These are phyloP conservation scores for Malus hybrid DNA, from an alignment of 331 rosid genomes.

Conservation along the genomic window DNA sequence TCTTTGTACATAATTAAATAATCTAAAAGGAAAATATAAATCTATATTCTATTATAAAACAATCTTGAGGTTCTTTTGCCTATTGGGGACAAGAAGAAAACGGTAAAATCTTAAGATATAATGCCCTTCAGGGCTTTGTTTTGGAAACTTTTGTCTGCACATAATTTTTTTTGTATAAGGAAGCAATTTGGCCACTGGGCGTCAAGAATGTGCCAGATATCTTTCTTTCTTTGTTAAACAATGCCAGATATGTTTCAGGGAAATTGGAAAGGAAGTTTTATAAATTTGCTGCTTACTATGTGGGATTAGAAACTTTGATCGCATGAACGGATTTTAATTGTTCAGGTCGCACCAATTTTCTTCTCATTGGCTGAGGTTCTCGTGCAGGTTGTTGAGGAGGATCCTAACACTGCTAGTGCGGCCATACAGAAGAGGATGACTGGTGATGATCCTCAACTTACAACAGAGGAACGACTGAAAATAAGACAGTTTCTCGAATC, in stretches of 20 bases:
- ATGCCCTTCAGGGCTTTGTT: background rate
- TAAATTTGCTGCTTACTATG: background rate
- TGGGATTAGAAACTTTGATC: background rate
- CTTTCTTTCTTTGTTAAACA: too few species aligned
- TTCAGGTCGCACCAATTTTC: background rate
- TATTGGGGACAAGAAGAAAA: background rate
- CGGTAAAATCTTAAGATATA: background rate
- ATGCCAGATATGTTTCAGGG: background rate
- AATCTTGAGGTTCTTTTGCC: too few species aligned
- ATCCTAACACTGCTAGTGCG: slow-evolving; percentile 28
- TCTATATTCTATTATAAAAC: background rate
- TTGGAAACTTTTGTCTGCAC: too few species aligned
- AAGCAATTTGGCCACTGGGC: too few species aligned
- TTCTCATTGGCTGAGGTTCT: slow-evolving; percentile 5
- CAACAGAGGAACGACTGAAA: slow-evolving; percentile 46
- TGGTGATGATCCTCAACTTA: slow-evolving; percentile 59
- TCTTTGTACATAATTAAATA: background rate
- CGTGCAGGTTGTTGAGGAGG: slow-evolving; percentile 54
- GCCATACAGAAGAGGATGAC: slow-evolving; percentile 43
- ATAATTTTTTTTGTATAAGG: too few species aligned
- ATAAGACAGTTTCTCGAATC: slow-evolving; percentile 61
- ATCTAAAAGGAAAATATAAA: background rate
- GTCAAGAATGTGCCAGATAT: too few species aligned
- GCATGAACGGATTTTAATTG: background rate
- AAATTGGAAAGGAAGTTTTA: background rate